Conservation (phyloP, 257 asterid genomes). For the Orobanche coerulescens region DNA sequence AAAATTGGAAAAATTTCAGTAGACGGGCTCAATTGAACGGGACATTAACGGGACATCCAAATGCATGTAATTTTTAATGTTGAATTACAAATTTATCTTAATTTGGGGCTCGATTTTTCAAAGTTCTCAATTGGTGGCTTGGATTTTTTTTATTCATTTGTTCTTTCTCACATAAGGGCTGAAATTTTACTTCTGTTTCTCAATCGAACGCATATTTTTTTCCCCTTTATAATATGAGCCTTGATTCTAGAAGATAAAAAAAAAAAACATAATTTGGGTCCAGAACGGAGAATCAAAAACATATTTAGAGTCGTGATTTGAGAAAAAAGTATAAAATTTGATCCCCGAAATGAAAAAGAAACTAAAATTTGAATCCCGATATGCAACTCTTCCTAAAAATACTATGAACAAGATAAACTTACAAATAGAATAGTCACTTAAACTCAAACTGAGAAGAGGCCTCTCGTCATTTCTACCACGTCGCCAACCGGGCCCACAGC, state of each 20-base stretch:
- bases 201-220: too few species aligned
- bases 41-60: too few species aligned
- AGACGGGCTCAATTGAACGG: too few species aligned
- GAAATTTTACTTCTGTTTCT: not conserved
- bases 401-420: slow-evolving; percentile 1
- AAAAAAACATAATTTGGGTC: too few species aligned
- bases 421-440: slow-evolving; percentile 67
- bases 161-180: not conserved
- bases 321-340: not conserved
- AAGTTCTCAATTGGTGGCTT: too few species aligned
- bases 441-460: slow-evolving; percentile 87
- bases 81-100: too few species aligned
- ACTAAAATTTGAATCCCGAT: not conserved
- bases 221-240: too few species aligned
- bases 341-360: not conserved
- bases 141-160: not conserved
- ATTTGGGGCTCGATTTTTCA: too few species aligned
- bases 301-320: not conserved
- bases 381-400: not conserved
- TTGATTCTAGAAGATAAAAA: too few species aligned
- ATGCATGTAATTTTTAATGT: too few species aligned
- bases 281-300: not conserved
- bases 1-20: not conserved
- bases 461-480: slow-evolving; percentile 63
- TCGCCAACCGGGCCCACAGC: slow-evolving; percentile 38